Evolutionary conservation across 2,329 filamentous ascomycete species (phyloP).

Genomic region (Neofusicoccum laricinum): DNA sequence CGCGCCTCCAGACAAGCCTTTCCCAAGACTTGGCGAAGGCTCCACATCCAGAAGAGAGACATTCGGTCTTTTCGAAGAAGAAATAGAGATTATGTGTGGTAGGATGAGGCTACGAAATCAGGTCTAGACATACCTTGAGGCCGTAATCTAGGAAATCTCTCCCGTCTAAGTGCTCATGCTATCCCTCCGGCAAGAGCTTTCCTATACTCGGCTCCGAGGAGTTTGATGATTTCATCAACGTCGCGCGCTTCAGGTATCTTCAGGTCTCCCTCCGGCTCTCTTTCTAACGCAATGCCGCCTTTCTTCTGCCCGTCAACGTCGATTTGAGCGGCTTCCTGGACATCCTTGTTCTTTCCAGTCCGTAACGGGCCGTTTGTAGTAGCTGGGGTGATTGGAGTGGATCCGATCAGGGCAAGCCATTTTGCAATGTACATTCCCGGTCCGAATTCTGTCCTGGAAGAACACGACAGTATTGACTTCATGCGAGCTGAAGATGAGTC

Average conservation of each 20-base stretch:
- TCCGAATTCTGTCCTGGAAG: constrained; percentile 24
- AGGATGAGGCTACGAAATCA: neutral
- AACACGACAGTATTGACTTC: constrained; percentile 51
- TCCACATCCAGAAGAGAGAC: neutral
- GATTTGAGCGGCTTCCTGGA: constrained; percentile 35
- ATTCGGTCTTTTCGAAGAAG: neutral
- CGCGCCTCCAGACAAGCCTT: neutral
- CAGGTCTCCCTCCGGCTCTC: constrained; percentile 18
- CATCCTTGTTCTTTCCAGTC: constrained; percentile 31
- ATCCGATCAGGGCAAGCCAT: constrained; percentile 70
- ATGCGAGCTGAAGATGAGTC: constrained; percentile 55
- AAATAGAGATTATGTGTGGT: constrained; percentile 10
- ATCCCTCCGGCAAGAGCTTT: constrained; percentile 25
- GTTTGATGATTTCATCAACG: constrained; percentile 27
- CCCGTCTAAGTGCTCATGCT: no score
- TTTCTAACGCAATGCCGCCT: constrained; percentile 28
- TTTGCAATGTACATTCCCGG: constrained; percentile 70
- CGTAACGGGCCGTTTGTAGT: constrained; percentile 53
- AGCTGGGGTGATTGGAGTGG: constrained; percentile 65
- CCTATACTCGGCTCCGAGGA: constrained; percentile 32
- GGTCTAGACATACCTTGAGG: neutral
- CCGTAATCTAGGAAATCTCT: neutral
- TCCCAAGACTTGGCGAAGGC: neutral
- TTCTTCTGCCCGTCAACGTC: constrained; percentile 32
- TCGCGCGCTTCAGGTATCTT: constrained; percentile 30